Conservation (phyloP, 202 grass and related monocot species). For the Elaeis oleifera region DNA sequence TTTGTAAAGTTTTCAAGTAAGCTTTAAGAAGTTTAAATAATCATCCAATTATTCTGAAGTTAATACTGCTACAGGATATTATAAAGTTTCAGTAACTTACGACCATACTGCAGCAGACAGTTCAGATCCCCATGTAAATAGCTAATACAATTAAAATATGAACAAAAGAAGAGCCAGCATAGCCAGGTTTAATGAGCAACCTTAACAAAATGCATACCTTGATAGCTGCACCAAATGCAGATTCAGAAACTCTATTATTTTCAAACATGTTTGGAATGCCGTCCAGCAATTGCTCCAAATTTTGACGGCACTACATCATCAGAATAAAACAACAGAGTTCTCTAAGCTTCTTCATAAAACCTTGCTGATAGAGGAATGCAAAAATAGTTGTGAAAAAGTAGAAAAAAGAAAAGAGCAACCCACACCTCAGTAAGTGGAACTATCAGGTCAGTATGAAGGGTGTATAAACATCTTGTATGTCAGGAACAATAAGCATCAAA, state of each 20-base stretch:
- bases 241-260: conserved; percentile 63
- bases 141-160: no score
- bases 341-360: conserved; percentile 8
- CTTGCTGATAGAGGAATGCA: no score
- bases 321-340: conserved; percentile 12
- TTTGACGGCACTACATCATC: conserved; percentile 61
- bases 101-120: no score
- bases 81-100: no score
- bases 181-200: no score
- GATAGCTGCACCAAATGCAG: conserved; percentile 79
- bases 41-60: no score
- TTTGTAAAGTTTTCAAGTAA: no score
- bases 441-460: conserved; percentile 70
- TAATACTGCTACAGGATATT: no score
- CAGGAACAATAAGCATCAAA: conserved; percentile 85
- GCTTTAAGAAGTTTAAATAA: no score
- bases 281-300: conserved; percentile 67
- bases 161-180: no score
- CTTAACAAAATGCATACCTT: conserved; percentile 46
- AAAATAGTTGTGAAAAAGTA: background rate
- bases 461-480: conserved; percentile 78
- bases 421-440: conserved; percentile 71
- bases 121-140: no score
- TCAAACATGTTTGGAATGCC: conserved; percentile 73
- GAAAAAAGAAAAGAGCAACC: conserved; percentile 3